Evolutionary conservation across 1,284 basidiomycete genomes (phyloP).

Genomic region (Fereydounia khargensis): DNA sequence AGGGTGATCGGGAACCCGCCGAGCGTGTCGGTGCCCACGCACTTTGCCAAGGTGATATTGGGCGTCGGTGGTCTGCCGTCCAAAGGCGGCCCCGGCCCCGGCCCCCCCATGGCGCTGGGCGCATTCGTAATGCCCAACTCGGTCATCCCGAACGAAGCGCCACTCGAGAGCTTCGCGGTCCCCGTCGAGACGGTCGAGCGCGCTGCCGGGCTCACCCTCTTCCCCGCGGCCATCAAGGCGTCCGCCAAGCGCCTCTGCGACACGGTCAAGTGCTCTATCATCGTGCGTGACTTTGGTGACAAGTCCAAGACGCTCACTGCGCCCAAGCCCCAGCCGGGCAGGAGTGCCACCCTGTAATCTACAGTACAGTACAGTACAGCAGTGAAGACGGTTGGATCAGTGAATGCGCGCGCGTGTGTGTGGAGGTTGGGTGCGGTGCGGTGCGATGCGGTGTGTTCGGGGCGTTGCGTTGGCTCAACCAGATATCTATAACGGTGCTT

Average conservation of each 20-base stretch:
- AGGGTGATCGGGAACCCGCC: conserved; percentile 93
- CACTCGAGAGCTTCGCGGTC: conserved; percentile 45
- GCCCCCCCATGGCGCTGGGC: conserved; percentile 25
- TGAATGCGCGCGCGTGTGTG: too few relatives aligned
- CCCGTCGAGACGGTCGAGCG: conserved; percentile 85
- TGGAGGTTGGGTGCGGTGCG: too few relatives aligned
- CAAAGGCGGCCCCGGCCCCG: conserved; percentile 12
- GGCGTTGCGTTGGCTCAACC: too few relatives aligned
- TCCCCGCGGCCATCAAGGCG: conserved; percentile 78
- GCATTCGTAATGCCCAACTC: conserved; percentile 57
- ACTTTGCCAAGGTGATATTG: conserved; percentile 95
- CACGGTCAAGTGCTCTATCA: conserved; percentile 43
- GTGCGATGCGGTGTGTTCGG: too few relatives aligned
- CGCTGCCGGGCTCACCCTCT: conserved; percentile 82
- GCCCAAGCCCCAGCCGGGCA: conserved; percentile 2
- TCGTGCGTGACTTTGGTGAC: conserved; percentile 47
- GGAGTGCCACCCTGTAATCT: background rate
- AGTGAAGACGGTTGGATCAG: too few relatives aligned
- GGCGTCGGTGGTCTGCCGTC: conserved; percentile 62
- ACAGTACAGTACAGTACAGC: too few relatives aligned
- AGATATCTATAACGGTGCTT: too few relatives aligned
- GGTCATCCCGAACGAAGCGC: conserved; percentile 49
- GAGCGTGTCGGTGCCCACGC: conserved; percentile 87
- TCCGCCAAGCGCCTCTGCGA: conserved; percentile 81
- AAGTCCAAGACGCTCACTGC: conserved; percentile 27